Evolutionary conservation across 768 basidiomycete species (phyloP), one percentile per base, ranked within the genome.

Genomic region (Gymnopilus junonius): DNA sequence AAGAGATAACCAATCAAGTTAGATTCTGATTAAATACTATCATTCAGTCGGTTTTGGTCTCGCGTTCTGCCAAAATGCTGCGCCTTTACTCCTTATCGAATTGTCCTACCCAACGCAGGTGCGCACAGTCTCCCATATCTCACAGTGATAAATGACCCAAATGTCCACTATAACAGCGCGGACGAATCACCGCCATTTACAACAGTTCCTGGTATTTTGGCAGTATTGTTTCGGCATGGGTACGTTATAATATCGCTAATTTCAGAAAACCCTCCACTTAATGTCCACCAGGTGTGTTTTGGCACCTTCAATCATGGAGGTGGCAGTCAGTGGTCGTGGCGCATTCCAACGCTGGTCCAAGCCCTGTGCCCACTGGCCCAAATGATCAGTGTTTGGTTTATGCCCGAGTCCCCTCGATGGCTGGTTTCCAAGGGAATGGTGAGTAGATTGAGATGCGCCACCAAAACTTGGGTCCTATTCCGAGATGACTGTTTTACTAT

Each of bases 181-280:
- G 83, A 4, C 85, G 86, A 73, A 76, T 88, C n/a, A 88, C 85
- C 15, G 82, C 87, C 8, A 70, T 87, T 60, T 91, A 87, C 74
- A 92, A 92, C 75, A 81, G 87, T 0, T 83, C 82, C 53, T 92
- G 91, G 91, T 92, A 92, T 74, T 67, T 88, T 34, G 91, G 91
- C 10, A 88, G 87, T 62, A 87, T 91, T 62, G 73, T 87, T 29
- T 85, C 86, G 73, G 81, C 81, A 67, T 83, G 77, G 75, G 76
- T 77, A 70, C 43, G 70, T 69, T 61, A 34, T 43, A 42, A 61
- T 59, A 27, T 31, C 17, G 17, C 23, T 10, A 43, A 15, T 23
- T 46, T 59, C 35, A 27, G 32, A 48, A 37, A 50, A 25, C 59
- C 29, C 42, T 54, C 34, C 55, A 35, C 59, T 39, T 58, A 53